Conservation (phyloP, 1,284 basidiomycete genomes). For the Microbotryum saponariae region DNA sequence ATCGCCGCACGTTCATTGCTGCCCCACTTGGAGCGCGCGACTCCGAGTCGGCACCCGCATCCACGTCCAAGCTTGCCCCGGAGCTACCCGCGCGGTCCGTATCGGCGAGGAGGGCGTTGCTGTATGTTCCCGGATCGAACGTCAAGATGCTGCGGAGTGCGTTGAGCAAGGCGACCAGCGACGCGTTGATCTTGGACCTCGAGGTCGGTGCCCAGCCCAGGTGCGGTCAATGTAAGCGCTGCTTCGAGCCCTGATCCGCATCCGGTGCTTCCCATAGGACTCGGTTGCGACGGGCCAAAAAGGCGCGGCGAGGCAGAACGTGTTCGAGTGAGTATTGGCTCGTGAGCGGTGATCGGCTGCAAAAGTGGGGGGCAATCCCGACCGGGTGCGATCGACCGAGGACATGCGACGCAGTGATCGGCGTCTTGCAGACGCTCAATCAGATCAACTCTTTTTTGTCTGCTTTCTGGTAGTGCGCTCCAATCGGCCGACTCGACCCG, state of each 20-base stretch:
- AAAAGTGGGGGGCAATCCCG: neutral
- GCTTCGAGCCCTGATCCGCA: no score
- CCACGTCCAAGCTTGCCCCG: no score
- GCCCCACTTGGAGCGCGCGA: no score
- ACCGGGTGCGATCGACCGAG: neutral
- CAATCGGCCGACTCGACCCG: neutral
- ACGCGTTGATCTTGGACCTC: conserved; percentile 19
- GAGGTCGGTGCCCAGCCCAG: conserved; percentile 6
- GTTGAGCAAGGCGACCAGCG: conserved; percentile 4
- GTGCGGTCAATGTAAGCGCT: no score
- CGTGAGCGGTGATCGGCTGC: neutral
- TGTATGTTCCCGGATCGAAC: conserved; percentile 26
- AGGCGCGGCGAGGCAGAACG: conserved; percentile 19
- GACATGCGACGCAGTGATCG: neutral
- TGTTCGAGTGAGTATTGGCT: conserved; percentile 18
- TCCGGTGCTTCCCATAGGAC: conserved; percentile 7
- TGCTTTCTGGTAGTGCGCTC: neutral
- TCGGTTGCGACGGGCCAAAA: conserved; percentile 29
- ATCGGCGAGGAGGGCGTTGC: conserved; percentile 8
- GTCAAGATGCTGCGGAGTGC: conserved; percentile 4
- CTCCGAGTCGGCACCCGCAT: no score
- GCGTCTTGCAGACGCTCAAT: neutral
- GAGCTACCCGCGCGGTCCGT: neutral
- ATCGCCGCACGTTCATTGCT: no score
- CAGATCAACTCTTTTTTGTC: neutral